phyloP scores from a whole-genome alignment of 2,329 filamentous ascomycete species.

The Onygenales sp. region DNA sequence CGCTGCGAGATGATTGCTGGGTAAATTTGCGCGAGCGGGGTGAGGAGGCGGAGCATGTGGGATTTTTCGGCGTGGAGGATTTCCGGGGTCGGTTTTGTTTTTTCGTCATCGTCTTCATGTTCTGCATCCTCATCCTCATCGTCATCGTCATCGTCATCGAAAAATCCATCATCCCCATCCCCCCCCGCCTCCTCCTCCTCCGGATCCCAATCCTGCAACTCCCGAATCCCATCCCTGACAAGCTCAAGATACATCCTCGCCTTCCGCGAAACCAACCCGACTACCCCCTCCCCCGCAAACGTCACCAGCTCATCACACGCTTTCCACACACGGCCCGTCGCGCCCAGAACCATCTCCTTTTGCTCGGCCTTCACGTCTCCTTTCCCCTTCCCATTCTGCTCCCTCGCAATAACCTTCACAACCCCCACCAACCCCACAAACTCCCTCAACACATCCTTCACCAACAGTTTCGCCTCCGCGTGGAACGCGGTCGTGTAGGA shows the following conservation, averaged over 20 bases:
- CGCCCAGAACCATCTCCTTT: slow-evolving; percentile 49
- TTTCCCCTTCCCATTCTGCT: slow-evolving; percentile 17
- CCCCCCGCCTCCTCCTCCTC: slow-evolving; percentile 57
- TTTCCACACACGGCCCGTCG: slow-evolving; percentile 74
- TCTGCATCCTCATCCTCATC: slow-evolving; percentile 13
- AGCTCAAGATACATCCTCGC: slow-evolving; percentile 65
- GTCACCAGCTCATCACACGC: slow-evolving; percentile 64
- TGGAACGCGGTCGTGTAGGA: slow-evolving; percentile 56
- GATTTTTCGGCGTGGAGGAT: slow-evolving; percentile 33
- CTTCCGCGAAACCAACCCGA: slow-evolving; percentile 59
- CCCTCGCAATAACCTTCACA: slow-evolving; percentile 42
- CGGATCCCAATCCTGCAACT: slow-evolving; percentile 80
- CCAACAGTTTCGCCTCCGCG: slow-evolving; percentile 52
- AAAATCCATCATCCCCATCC: slow-evolving; percentile 25
- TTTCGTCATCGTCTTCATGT: slow-evolving; percentile 5
- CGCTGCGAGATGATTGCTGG: slow-evolving; percentile 33
- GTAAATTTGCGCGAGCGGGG: slow-evolving; percentile 34
- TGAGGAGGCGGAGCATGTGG: slow-evolving; percentile 31
- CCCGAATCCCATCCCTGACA: slow-evolving; percentile 72
- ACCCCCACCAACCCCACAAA: slow-evolving; percentile 50
- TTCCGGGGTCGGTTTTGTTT: background rate
- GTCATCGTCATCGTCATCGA: slow-evolving; percentile 20
- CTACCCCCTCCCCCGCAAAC: slow-evolving; percentile 58
- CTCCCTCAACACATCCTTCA: slow-evolving; percentile 53
- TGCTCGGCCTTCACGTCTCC: slow-evolving; percentile 18